A percentile compares a stretch with the other conserved stretches of the same genome.
Conservation (phyloP, 148 eudicot genomes). For the Fagopyrum homotropicum region DNA sequence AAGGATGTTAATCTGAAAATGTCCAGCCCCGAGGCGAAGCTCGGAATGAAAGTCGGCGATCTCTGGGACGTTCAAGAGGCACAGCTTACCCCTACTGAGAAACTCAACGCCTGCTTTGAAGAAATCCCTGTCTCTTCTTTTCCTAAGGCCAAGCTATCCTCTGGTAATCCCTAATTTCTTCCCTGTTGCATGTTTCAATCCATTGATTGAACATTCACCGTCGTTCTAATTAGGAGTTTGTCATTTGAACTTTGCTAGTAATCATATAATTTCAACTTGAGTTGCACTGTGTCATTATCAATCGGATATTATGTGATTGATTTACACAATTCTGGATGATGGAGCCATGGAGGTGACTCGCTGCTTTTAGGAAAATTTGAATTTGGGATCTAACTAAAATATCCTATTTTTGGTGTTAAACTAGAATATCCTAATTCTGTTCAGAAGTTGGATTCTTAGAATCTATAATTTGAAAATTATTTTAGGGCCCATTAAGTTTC, state of each 20-base stretch:
- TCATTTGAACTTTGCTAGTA: background rate
- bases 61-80: slow-evolving; percentile 71
- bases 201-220: background rate
- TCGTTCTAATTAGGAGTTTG: background rate
- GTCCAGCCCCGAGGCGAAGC: slow-evolving; percentile 73
- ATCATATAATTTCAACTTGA: background rate
- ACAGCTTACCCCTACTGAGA: slow-evolving; percentile 74
- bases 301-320: background rate
- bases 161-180: slow-evolving; percentile 29
- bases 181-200: background rate
- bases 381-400: background rate
- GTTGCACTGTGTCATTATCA: background rate
- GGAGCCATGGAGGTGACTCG: background rate
- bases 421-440: background rate
- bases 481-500: background rate
- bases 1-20: slow-evolving; percentile 14
- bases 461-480: background rate
- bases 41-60: slow-evolving; percentile 80
- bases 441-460: background rate
- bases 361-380: background rate
- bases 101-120: slow-evolving; percentile 91
- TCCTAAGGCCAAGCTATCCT: slow-evolving; percentile 53
- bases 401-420: too few species aligned
- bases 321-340: background rate
- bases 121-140: slow-evolving; percentile 74